These are phyloP conservation scores for Hymenoscyphus linearis DNA, from an alignment of 2,329 filamentous ascomycete genomes.

Conservation along the genomic window DNA sequence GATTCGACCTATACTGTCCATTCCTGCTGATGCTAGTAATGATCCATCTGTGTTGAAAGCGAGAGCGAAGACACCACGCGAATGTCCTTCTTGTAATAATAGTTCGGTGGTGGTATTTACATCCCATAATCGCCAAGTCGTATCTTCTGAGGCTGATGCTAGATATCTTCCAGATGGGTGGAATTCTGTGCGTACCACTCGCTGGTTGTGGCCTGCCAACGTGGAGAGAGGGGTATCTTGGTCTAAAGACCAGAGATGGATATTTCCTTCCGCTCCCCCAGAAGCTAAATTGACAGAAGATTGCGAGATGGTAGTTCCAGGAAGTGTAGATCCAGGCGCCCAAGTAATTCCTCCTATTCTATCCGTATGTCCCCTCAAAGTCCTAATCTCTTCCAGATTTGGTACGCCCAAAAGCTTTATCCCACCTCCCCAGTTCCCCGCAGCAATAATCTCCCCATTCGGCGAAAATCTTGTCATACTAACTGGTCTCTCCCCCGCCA, in stretches of 20 bases:
- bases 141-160: slow-evolving; percentile 91
- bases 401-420: slow-evolving; percentile 83
- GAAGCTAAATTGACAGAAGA: slow-evolving; percentile 80
- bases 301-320: slow-evolving; percentile 63
- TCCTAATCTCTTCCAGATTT: slow-evolving; percentile 69
- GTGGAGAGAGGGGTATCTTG: slow-evolving; percentile 81
- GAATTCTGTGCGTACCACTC: slow-evolving; percentile 89
- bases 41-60: slow-evolving; percentile 90
- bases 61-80: slow-evolving; percentile 84
- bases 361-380: slow-evolving; percentile 78
- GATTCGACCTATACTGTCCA: slow-evolving; percentile 90
- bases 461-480: slow-evolving; percentile 91
- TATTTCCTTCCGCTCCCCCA: slow-evolving; percentile 79
- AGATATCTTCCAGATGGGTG: slow-evolving; percentile 87
- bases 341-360: slow-evolving; percentile 88
- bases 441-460: slow-evolving; percentile 74
- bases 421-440: slow-evolving; percentile 88
- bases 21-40: slow-evolving; percentile 81
- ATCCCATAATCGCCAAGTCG: slow-evolving; percentile 96
- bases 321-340: slow-evolving; percentile 76
- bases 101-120: slow-evolving; percentile 79
- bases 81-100: slow-evolving; percentile 88
- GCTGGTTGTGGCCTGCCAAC: slow-evolving; percentile 74
- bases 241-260: slow-evolving; percentile 86
- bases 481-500: slow-evolving; percentile 82